Percentiles rank a stretch among this genome's conserved stretches.
phyloP scores from a whole-genome alignment of 139 green algal genomes.

The Coelastrella sp. region DNA sequence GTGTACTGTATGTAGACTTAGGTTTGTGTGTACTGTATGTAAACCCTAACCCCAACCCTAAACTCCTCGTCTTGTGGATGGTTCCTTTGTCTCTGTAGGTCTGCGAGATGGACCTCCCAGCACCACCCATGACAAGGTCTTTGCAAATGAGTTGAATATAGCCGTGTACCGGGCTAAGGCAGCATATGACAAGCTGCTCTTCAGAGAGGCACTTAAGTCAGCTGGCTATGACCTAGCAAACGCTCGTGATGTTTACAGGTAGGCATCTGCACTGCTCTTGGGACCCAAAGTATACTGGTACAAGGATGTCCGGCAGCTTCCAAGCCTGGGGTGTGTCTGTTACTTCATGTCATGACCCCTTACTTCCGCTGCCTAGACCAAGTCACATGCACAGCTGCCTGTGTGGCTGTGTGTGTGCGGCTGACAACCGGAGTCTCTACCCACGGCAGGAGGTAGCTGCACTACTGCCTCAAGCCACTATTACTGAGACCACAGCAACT shows the following conservation, averaged over 20 bases:
- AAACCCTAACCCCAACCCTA: too few species aligned
- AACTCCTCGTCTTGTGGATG: too few species aligned
- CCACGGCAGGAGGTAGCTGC: not conserved
- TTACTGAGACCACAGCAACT: not conserved
- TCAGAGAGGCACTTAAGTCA: constrained; percentile 94
- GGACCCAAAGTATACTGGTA: too few species aligned
- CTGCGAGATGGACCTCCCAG: constrained; percentile 68
- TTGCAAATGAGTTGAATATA: constrained; percentile 95
- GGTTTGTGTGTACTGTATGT: too few species aligned
- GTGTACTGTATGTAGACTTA: too few species aligned
- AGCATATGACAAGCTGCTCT: constrained; percentile 92
- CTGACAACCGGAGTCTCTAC: constrained; percentile 13
- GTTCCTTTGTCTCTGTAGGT: constrained; percentile 27
- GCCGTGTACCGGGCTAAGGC: constrained; percentile 64
- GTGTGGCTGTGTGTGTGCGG: constrained; percentile 1
- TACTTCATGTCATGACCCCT: constrained; percentile 7
- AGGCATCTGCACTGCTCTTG: constrained; percentile 10
- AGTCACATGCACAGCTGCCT: not conserved
- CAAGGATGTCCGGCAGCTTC: too few species aligned
- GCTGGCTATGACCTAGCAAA: constrained; percentile 90
- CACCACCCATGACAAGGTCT: constrained; percentile 88
- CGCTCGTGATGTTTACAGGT: constrained; percentile 93
- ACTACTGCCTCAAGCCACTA: not conserved
- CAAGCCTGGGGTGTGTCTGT: constrained; percentile 18
- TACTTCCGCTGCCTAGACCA: constrained; percentile 44